These are phyloP conservation scores for Croton setiger DNA, from an alignment of 441 rosid species.

Conservation along the genomic window DNA sequence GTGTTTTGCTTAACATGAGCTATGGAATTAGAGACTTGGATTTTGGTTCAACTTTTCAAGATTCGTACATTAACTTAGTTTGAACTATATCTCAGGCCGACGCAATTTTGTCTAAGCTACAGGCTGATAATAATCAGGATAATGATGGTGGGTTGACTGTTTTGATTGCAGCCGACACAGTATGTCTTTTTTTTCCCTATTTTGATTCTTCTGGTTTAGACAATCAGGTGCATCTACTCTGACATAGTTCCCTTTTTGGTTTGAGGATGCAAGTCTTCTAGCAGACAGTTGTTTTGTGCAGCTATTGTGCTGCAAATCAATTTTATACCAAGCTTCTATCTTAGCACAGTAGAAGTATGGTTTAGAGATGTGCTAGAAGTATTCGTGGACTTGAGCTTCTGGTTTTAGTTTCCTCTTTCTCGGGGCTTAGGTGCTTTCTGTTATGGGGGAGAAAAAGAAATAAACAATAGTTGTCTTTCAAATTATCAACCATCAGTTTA, in stretches of 20 bases:
- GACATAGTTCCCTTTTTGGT: conserved; percentile 36
- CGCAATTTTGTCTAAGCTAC: conserved; percentile 51
- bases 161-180: conserved; percentile 73
- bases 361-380: neutral
- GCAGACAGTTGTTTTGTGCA: neutral
- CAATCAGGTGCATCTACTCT: conserved; percentile 16
- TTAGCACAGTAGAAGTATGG: neutral
- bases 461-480: conserved; percentile 7
- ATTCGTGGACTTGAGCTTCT: too few species aligned
- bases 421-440: too few species aligned
- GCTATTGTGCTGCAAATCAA: conserved; percentile 2
- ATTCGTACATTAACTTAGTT: conserved; percentile 22
- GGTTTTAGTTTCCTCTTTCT: too few species aligned
- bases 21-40: conserved; percentile 6
- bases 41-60: conserved; percentile 8
- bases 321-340: neutral
- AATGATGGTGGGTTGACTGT: conserved; percentile 37
- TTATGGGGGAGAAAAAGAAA: too few species aligned
- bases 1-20: neutral
- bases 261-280: conserved; percentile 31
- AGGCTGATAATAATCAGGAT: conserved; percentile 27
- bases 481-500: conserved; percentile 1
- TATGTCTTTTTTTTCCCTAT: conserved; percentile 37
- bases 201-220: conserved; percentile 14
- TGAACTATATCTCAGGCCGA: conserved; percentile 65